A percentile compares a stretch with the other conserved stretches of the same genome.
Conservation (phyloP, 192 early-diverging fungal species). For the Lobosporangium transversale region DNA sequence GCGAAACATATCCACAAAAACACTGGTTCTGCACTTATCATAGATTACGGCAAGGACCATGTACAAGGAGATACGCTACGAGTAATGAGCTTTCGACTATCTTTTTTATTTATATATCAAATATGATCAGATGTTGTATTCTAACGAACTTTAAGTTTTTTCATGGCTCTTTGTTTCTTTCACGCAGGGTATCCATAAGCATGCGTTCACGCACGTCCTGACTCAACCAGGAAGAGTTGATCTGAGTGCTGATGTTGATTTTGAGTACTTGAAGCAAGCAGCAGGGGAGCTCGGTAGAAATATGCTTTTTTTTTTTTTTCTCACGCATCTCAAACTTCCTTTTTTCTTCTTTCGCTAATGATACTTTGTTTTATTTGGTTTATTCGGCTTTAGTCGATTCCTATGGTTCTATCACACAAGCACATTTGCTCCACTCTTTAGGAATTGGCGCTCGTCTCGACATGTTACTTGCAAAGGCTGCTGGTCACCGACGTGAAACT, state of each 20-base stretch:
- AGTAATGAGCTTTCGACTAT: conserved; percentile 50
- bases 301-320: not conserved
- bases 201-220: conserved; percentile 84
- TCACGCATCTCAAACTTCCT: no score
- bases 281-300: conserved; percentile 53
- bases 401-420: conserved; percentile 86
- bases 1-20: conserved; percentile 72
- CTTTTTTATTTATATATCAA: not conserved
- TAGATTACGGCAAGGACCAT: conserved; percentile 93
- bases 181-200: conserved; percentile 80
- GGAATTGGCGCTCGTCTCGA: conserved; percentile 82
- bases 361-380: conserved; percentile 17
- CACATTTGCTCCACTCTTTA: conserved; percentile 76
- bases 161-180: no score
- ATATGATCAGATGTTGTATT: not conserved
- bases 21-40: conserved; percentile 77
- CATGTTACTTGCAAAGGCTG: conserved; percentile 70
- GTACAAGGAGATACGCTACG: conserved; percentile 81
- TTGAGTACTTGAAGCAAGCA: conserved; percentile 74
- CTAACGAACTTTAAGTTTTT: conserved; percentile 1
- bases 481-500: conserved; percentile 60
- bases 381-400: conserved; percentile 49
- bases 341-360: not conserved
- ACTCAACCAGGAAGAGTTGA: conserved; percentile 85
- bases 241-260: conserved; percentile 94